Evolutionary conservation across 768 basidiomycete species (phyloP), one percentile per base, ranked within the genome.

Genomic region (Exsudoporus frostii): DNA sequence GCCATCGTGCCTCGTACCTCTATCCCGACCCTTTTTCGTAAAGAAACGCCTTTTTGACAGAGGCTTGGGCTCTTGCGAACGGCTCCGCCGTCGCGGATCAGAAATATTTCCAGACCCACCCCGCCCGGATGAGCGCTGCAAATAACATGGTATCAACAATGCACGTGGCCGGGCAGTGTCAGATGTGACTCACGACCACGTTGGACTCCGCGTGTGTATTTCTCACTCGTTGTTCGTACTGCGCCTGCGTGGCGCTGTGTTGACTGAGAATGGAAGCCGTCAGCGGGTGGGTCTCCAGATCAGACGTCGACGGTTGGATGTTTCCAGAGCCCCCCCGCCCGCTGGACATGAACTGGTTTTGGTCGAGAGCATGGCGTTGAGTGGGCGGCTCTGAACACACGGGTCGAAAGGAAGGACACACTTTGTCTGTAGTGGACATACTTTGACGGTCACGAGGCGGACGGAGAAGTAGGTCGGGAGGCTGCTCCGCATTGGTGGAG

Each of bases 71-170:
- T 50, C 57, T 3, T 56, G 62, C 1, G 59, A 57, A 13, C 30
- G 41, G 9, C 46, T 53, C 11, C 56, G 57, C 11, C 47, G 54
- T 30, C 38, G 56, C 19, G 20, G 9, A 25, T 54, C 41, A 5
- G 50, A 57, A 48, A 67, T 67, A n/a, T 67, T 67, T 14, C 66
- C 66, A 2, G 56, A 57, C 3, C 66, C 66, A 3, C 66, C 66
- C 11, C 66, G 59, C 14, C 66, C 66, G 1, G 59, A 68, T 27
- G 66, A 67, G 20, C 42, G 60, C 66, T 67, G 30, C 17, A 11
- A 39, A 19, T 9, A 22, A 42, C 4, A 39, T 5, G n/a, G n/a
- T 15, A 24, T 49, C 34, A 57, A 9, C 11, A 36, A 2, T 14
- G 7, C 19, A 19, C 9, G 34, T 24, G 10, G 22, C 19, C 4